phyloP scores from a whole-genome alignment of 148 eudicot genomes.

The Cornus florida region DNA sequence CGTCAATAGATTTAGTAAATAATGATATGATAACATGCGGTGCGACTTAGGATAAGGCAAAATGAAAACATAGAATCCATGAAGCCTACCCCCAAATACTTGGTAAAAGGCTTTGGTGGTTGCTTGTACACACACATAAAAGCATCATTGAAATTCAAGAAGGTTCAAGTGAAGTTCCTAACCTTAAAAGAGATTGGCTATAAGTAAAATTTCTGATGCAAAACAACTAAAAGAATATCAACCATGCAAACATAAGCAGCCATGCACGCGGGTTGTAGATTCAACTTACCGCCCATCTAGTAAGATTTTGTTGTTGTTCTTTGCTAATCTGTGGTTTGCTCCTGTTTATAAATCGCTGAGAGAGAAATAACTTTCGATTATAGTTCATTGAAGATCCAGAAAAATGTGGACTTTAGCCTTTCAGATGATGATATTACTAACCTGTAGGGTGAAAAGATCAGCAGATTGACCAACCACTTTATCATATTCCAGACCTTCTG shows the following conservation, averaged over 20 bases:
- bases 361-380: background rate
- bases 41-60: too few relatives aligned
- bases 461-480: conserved; percentile 98
- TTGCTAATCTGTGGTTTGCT: conserved; percentile 73
- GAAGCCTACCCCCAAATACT: background rate
- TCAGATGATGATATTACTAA: conserved; percentile 15
- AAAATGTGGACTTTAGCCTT: conserved; percentile 12
- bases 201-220: background rate
- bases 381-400: background rate
- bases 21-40: background rate
- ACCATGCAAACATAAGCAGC: background rate
- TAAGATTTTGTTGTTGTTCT: conserved; percentile 90
- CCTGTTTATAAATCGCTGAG: conserved; percentile 89
- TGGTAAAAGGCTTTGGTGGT: background rate
- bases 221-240: background rate
- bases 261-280: background rate
- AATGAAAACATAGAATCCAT: background rate
- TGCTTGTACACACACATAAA: background rate
- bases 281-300: conserved; percentile 97
- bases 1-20: background rate
- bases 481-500: conserved; percentile 88
- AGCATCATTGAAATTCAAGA: background rate
- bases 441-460: conserved; percentile 96
- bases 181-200: background rate
- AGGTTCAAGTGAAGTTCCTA: background rate